A percentile compares a stretch with the other conserved stretches of the same genome.
These are phyloP conservation scores for Lasiosphaeria ovina DNA, from an alignment of 495 filamentous ascomycete species.

Conservation along the genomic window DNA sequence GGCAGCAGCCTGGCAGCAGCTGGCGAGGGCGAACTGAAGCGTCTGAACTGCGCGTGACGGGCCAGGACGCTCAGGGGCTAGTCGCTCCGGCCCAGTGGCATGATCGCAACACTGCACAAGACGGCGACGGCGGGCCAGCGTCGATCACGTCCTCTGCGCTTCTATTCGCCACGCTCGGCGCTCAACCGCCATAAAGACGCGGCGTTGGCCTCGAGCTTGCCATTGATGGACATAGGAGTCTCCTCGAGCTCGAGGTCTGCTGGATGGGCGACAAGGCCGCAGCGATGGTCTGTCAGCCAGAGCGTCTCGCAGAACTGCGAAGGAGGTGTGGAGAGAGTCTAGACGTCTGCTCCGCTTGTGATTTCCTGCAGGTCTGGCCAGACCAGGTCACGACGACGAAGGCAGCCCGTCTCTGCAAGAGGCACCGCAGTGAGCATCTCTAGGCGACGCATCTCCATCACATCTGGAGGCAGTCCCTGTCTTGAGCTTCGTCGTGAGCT, in stretches of 20 bases:
- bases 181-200: background rate
- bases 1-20: background rate
- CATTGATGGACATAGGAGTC: background rate
- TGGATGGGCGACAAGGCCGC: background rate
- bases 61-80: background rate
- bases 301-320: background rate
- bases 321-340: slow-evolving; percentile 1
- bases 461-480: too few relatives aligned
- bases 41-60: background rate
- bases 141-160: slow-evolving; percentile 22
- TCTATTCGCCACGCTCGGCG: background rate
- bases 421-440: too few relatives aligned
- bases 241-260: background rate
- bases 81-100: slow-evolving; percentile 8
- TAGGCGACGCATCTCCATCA: too few relatives aligned
- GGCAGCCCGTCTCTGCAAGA: background rate
- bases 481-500: too few relatives aligned
- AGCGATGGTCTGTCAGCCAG: background rate
- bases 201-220: background rate
- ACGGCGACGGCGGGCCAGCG: slow-evolving; percentile 17
- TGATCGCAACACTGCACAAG: background rate
- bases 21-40: background rate
- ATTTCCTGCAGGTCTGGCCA: background rate
- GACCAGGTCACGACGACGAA: background rate
- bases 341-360: background rate